phyloP scores from a whole-genome alignment of 2,329 filamentous ascomycete species.

The Neophaeococcomyces aloes region DNA sequence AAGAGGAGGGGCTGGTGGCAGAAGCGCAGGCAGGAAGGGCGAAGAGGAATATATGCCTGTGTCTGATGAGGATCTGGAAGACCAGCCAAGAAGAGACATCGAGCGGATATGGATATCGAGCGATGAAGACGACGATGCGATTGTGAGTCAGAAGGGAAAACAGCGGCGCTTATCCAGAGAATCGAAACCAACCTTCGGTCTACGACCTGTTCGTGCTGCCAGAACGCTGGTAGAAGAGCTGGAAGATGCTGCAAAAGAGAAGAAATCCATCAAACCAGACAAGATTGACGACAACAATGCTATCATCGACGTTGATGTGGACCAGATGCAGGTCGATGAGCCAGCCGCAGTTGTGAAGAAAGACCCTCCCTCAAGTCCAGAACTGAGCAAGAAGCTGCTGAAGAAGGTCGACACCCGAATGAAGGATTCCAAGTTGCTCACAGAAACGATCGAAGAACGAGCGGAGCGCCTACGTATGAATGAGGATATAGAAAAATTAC shows the following conservation, averaged over 20 bases:
- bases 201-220: constrained; percentile 46
- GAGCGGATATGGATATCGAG: constrained; percentile 48
- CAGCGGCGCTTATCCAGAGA: constrained; percentile 21
- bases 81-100: constrained; percentile 36
- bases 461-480: constrained; percentile 23
- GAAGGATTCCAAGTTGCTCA: constrained; percentile 11
- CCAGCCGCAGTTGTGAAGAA: constrained; percentile 11
- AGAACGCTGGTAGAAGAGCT: constrained; percentile 37
- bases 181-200: constrained; percentile 20
- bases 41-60: constrained; percentile 25
- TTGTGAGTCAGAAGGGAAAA: constrained; percentile 12
- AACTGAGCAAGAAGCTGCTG: constrained; percentile 31
- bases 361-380: constrained; percentile 30
- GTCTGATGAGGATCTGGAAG: constrained; percentile 40
- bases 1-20: constrained; percentile 24
- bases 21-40: constrained; percentile 19
- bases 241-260: constrained; percentile 1
- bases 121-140: constrained; percentile 38
- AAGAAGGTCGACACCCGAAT: constrained; percentile 24
- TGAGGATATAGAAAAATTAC: constrained; percentile 19
- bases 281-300: constrained; percentile 9
- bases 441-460: constrained; percentile 21
- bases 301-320: constrained; percentile 13
- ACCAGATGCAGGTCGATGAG: constrained; percentile 26
- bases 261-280: constrained; percentile 34